Conservation (phyloP, 2,329 filamentous ascomycete genomes). For the Ramichloridium luteum region DNA sequence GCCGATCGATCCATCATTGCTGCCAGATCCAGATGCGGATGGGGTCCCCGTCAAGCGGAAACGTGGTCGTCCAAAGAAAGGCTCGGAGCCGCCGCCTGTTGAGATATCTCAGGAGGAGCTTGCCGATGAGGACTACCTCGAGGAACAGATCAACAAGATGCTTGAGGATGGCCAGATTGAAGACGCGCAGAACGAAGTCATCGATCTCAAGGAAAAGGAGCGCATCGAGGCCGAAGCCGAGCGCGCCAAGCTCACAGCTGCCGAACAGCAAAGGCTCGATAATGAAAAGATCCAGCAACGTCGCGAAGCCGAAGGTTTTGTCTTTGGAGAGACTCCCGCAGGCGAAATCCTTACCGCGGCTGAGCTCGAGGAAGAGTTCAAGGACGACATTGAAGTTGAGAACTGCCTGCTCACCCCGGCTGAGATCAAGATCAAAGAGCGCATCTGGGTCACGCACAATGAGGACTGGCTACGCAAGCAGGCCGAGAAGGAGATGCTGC, state of each 20-base stretch:
- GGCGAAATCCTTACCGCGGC: constrained; percentile 16
- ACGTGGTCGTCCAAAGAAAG: constrained; percentile 17
- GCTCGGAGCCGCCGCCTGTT: constrained; percentile 21
- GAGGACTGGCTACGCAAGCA: constrained; percentile 83
- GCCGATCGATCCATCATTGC: constrained; percentile 15
- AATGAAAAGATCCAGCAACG: constrained; percentile 38
- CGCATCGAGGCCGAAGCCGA: constrained; percentile 8
- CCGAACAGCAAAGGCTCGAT: constrained; percentile 18
- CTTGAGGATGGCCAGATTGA: constrained; percentile 22
- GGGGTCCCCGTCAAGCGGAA: constrained; percentile 27
- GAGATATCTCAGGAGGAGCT: constrained; percentile 34
- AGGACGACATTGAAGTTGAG: constrained; percentile 74
- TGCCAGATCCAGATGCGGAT: constrained; percentile 13
- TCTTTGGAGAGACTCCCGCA: constrained; percentile 47
- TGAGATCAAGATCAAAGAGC: constrained; percentile 73
- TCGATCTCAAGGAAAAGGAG: constrained; percentile 18
- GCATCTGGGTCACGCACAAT: constrained; percentile 89
- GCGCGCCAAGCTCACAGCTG: constrained; percentile 18
- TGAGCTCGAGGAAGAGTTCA: constrained; percentile 55
- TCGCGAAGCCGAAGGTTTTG: constrained; percentile 39
- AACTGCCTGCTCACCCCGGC: constrained; percentile 63
- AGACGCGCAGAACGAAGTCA: constrained; percentile 19
- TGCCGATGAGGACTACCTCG: constrained; percentile 34
- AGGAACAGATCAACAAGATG: constrained; percentile 31
- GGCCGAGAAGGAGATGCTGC: constrained; percentile 69